Evolutionary conservation across 1,139 yeast species (phyloP).

Genomic region (Petasospora fabianii): DNA sequence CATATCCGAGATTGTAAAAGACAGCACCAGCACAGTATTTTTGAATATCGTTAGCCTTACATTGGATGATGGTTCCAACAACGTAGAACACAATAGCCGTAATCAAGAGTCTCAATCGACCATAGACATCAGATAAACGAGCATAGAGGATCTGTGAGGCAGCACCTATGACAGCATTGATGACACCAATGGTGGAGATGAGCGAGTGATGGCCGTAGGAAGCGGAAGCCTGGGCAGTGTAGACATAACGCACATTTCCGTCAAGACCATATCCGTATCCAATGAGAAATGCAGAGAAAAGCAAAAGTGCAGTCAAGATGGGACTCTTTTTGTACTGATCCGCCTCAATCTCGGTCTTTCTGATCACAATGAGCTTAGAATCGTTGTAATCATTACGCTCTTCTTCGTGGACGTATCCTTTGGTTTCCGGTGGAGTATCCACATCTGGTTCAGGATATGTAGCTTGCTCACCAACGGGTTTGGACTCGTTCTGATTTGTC

Average conservation of each 20-base stretch:
- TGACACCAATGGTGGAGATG: constrained; percentile 60
- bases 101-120: constrained; percentile 56
- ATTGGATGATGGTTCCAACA: constrained; percentile 68
- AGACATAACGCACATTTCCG: constrained; percentile 46
- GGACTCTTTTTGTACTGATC: background rate
- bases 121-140: constrained; percentile 65
- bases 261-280: constrained; percentile 68
- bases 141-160: constrained; percentile 72
- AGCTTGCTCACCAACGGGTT: too few relatives aligned
- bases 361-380: background rate
- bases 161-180: constrained; percentile 63
- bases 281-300: constrained; percentile 41
- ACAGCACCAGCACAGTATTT: constrained; percentile 73
- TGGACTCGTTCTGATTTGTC: too few relatives aligned
- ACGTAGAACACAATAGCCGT: constrained; percentile 57
- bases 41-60: constrained; percentile 61
- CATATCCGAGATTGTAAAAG: constrained; percentile 65
- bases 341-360: background rate
- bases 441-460: too few relatives aligned
- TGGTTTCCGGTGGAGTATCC: too few relatives aligned
- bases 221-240: constrained; percentile 52
- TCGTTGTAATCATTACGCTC: background rate
- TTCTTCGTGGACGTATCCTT: too few relatives aligned
- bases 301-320: background rate
- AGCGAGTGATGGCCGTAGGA: constrained; percentile 58